Evolutionary conservation across 257 asterid genomes (phyloP).

Genomic region (Solanum sitiens): DNA sequence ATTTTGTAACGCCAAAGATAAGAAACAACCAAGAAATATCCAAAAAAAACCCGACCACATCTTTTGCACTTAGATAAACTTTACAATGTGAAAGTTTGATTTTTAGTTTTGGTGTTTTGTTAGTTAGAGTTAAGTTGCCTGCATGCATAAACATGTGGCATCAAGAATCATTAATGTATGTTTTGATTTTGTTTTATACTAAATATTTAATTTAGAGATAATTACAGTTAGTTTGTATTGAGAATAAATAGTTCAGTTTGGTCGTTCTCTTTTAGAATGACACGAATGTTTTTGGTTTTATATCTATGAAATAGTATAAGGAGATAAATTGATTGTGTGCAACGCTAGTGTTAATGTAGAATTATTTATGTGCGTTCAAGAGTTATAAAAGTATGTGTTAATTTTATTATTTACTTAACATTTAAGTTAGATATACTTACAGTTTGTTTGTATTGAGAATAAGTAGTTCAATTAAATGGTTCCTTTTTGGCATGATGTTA

Average conservation of each 20-base stretch:
- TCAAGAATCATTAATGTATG: too few relatives aligned
- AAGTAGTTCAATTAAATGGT: too few relatives aligned
- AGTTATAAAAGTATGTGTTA: too few relatives aligned
- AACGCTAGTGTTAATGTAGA: too few relatives aligned
- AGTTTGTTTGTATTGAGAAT: too few relatives aligned
- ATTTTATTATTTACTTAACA: too few relatives aligned
- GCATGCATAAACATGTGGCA: neutral
- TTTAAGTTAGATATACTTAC: too few relatives aligned
- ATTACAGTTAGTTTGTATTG: neutral
- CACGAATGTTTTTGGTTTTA: neutral
- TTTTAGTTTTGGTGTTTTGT: neutral
- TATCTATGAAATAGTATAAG: neutral
- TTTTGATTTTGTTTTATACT: neutral
- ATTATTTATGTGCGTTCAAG: too few relatives aligned
- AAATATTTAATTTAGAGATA: neutral
- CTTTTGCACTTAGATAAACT: neutral
- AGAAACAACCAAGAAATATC: neutral
- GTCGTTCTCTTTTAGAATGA: neutral
- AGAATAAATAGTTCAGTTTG: neutral
- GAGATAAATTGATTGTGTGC: too few relatives aligned
- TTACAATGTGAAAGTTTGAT: neutral
- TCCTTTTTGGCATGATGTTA: too few relatives aligned
- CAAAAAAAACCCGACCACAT: neutral
- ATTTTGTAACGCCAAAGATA: neutral
- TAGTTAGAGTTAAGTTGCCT: neutral